These are phyloP conservation scores for Periconia sp. DNA, from an alignment of 2,329 filamentous ascomycete species.

Conservation along the genomic window DNA sequence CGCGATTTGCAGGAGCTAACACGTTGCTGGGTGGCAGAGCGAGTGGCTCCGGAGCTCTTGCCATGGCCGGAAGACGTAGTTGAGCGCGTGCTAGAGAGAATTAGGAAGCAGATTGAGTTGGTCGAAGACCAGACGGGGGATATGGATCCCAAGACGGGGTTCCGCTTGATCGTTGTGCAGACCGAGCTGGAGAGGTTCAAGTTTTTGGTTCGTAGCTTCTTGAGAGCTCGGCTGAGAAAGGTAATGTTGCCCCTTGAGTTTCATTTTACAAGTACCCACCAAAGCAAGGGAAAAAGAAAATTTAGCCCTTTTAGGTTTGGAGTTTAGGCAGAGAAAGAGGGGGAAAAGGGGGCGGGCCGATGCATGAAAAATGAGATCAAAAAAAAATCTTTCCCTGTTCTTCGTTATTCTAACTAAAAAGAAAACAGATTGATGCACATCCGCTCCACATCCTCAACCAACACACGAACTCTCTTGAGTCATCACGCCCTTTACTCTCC, in stretches of 20 bases:
- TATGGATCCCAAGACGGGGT: conserved; percentile 89
- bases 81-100: conserved; percentile 72
- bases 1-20: conserved; percentile 87
- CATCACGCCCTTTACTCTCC: conserved; percentile 58
- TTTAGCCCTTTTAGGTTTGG: too few species aligned
- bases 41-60: conserved; percentile 85
- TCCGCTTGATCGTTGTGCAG: conserved; percentile 90
- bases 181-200: conserved; percentile 95
- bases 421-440: conserved; percentile 69
- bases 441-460: conserved; percentile 70
- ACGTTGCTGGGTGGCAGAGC: conserved; percentile 89
- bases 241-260: conserved; percentile 45
- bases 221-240: conserved; percentile 86
- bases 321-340: not conserved
- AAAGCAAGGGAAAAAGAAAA: not conserved
- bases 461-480: conserved; percentile 53
- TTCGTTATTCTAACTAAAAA: not conserved
- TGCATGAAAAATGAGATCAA: not conserved
- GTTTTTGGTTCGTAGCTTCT: conserved; percentile 80
- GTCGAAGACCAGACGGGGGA: conserved; percentile 69
- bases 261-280: too few species aligned
- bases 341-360: not conserved
- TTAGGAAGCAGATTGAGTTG: conserved; percentile 48
- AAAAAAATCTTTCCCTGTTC: not conserved
- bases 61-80: conserved; percentile 76